Base-by-base conservation (phyloP, 352 stramenopile genomes). In the Phytophthora capsici region DNA sequence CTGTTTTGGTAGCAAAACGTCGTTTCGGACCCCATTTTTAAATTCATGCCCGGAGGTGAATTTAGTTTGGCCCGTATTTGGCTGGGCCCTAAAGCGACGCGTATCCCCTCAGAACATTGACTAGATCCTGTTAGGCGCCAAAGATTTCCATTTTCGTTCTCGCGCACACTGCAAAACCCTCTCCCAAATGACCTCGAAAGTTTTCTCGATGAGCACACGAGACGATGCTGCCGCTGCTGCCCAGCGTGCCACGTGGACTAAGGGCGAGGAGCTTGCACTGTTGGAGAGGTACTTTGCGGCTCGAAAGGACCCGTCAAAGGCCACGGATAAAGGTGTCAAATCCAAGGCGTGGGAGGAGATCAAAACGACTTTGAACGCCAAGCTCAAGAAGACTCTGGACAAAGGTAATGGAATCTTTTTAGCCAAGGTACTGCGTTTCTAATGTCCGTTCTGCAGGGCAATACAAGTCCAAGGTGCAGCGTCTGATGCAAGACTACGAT, bases 401-500 rank as follows among this genome's bases (percentile, higher is more conserved):
- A 53, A 53, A 13, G 46, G 16, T 53, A 38, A 22, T 23, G 16
- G 14, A 7, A n/a, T 52, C 2, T 8, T 52, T 36, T 6, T 36
- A 36, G 7, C 13, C 36, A 22, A 9, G 7, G 3, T 47, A 0
- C 8, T 10, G n/a, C n/a, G n/a, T n/a, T 12, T 47, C 40, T 25
- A 4, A 20, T 36, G 12, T 36, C 22, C 22, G 5, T 28, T 38
- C n/a, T 37, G 16, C 23, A 40, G n/a, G 4, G 1, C 45, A 41
- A 22, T 55, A 55, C 22, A 55, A 55, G 22, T 3, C 48, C 49
- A 56, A 37, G 49, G 2, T 46, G 5, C 14, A 25, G 5, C 49
- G 32, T 13, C 17, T 46, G 2, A 56, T 56, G 49, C 49, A 14
- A 5, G 49, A 56, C 49, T 56, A 56, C 16, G 49, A 56, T 9